phyloP scores from a whole-genome alignment of 2,329 filamentous ascomycete genomes.

The Lachnellula subtilissima region DNA sequence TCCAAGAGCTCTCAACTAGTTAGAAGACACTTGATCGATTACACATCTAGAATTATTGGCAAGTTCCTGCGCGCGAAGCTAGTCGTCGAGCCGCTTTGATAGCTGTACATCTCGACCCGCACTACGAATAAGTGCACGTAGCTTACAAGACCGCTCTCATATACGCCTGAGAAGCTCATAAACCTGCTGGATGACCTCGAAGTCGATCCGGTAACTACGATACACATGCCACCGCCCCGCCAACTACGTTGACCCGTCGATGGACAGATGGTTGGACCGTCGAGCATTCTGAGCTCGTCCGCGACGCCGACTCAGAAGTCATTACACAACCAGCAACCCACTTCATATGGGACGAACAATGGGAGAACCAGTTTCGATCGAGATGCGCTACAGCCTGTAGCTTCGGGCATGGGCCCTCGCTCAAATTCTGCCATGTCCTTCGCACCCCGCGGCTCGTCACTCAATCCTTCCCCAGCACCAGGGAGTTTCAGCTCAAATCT shows the following conservation, averaged over 20 bases:
- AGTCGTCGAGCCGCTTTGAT: not conserved
- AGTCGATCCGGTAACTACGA: constrained; percentile 15
- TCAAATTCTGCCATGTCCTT: constrained; percentile 56
- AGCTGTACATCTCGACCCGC: not conserved
- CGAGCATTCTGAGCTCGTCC: constrained; percentile 49
- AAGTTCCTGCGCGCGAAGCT: not conserved
- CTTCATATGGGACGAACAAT: constrained; percentile 34
- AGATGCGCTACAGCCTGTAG: constrained; percentile 48
- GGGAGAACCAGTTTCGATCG: constrained; percentile 51
- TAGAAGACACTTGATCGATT: not conserved
- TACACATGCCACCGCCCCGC: constrained; percentile 28
- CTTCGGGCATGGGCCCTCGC: constrained; percentile 41
- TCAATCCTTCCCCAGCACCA: constrained; percentile 65
- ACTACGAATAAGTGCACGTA: not conserved
- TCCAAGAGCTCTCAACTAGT: not conserved
- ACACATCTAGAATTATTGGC: not conserved
- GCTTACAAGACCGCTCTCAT: not conserved
- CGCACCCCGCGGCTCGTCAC: constrained; percentile 61
- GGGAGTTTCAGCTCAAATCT: constrained; percentile 90
- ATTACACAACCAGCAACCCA: constrained; percentile 40
- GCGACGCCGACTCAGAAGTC: constrained; percentile 51
- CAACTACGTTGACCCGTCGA: constrained; percentile 28
- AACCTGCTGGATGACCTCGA: constrained; percentile 16
- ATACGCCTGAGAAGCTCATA: constrained; percentile 2
- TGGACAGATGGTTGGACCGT: constrained; percentile 34